Percentiles rank a stretch among this genome's conserved stretches.
Conservation (phyloP, 176 grass and related monocot species). For the Triticum dicoccoides region DNA sequence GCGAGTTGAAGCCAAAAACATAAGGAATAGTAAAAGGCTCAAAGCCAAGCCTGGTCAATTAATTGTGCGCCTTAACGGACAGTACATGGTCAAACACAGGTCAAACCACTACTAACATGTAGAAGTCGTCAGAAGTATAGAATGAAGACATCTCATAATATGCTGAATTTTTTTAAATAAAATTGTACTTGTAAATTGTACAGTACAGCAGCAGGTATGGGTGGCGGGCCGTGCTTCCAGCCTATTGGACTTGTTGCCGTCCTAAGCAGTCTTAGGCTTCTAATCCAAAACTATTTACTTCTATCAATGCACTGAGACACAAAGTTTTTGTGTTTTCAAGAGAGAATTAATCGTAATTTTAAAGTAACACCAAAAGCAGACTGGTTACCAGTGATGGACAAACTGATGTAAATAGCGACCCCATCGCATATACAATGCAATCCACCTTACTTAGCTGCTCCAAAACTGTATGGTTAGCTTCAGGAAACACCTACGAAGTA, state of each 20-base stretch:
- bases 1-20: neutral
- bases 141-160: neutral
- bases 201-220: neutral
- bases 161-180: constrained; percentile 11
- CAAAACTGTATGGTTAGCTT: constrained; percentile 76
- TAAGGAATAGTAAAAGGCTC: neutral
- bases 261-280: neutral
- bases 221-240: neutral
- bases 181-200: constrained; percentile 1
- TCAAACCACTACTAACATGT: constrained; percentile 4
- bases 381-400: constrained; percentile 85
- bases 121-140: neutral
- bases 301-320: neutral
- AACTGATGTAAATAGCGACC: constrained; percentile 92
- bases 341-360: neutral
- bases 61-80: neutral
- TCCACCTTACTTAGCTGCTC: constrained; percentile 85
- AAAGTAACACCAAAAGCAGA: constrained; percentile 13
- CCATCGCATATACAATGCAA: constrained; percentile 96
- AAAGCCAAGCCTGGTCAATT: constrained; percentile 4
- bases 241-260: neutral
- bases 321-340: neutral
- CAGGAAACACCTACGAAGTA: constrained; percentile 72
- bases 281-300: neutral
- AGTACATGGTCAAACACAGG: constrained; percentile 2